Conservation (phyloP, 2,329 filamentous ascomycete genomes). For the Hymenoscyphus repandus region DNA sequence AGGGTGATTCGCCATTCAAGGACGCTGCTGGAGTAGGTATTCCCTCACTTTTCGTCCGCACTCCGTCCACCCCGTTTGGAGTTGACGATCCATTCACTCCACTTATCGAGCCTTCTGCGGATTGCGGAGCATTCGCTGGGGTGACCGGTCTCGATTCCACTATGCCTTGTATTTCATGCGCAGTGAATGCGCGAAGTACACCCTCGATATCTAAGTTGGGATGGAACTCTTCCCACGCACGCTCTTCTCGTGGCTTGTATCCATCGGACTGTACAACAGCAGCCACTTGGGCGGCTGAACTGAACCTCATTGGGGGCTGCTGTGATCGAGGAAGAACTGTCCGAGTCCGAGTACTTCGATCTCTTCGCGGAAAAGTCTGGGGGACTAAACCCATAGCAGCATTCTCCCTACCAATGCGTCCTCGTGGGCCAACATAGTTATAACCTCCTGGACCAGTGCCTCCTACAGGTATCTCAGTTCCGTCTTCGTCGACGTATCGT, state of each 20-base stretch:
- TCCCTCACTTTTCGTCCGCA: conserved; percentile 23
- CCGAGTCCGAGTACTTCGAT: conserved; percentile 51
- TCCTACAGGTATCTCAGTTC: conserved; percentile 52
- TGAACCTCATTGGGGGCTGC: conserved; percentile 39
- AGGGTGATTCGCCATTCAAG: conserved; percentile 19
- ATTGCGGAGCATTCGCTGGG: conserved; percentile 33
- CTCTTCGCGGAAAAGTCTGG: conserved; percentile 43
- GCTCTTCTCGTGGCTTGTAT: conserved; percentile 94
- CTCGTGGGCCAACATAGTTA: conserved; percentile 47
- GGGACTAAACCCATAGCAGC: conserved; percentile 40
- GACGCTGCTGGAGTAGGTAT: conserved; percentile 20
- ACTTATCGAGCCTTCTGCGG: conserved; percentile 36
- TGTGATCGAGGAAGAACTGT: conserved; percentile 45
- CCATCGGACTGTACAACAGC: conserved; percentile 89
- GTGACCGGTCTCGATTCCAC: conserved; percentile 42
- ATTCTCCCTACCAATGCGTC: conserved; percentile 47
- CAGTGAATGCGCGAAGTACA: conserved; percentile 70
- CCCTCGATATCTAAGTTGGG: conserved; percentile 87
- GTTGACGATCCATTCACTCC: conserved; percentile 30
- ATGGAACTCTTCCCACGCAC: conserved; percentile 97
- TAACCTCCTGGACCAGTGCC: conserved; percentile 43
- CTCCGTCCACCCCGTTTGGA: conserved; percentile 19
- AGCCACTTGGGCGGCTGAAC: conserved; percentile 65
- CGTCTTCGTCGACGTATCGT: conserved; percentile 71
- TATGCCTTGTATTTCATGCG: conserved; percentile 80